Percentiles rank a stretch among this genome's conserved stretches.
Evolutionary conservation across 306 rosid genomes (phyloP).

Genomic region (Gillenia trifoliata): DNA sequence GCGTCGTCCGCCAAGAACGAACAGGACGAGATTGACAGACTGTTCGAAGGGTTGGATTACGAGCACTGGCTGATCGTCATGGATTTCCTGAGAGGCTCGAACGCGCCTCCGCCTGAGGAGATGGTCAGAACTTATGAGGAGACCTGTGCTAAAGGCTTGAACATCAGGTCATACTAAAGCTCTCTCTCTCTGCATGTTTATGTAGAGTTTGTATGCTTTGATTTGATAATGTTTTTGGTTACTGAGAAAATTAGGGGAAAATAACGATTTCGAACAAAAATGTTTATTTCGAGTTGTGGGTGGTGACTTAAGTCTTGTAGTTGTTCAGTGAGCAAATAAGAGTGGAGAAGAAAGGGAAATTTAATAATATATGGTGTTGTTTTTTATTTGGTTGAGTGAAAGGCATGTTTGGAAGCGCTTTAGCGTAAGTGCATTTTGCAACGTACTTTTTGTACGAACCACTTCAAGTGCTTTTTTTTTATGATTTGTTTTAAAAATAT

Average conservation of each 20-base stretch:
- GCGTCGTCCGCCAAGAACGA: slow-evolving; percentile 5
- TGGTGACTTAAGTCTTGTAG: neutral
- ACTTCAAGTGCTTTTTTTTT: too few relatives aligned
- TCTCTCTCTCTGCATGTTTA: neutral
- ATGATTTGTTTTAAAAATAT: too few relatives aligned
- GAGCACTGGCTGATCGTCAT: slow-evolving; percentile 78
- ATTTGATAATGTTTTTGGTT: neutral
- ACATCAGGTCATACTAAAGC: slow-evolving; percentile 39
- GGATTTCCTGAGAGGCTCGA: slow-evolving; percentile 53
- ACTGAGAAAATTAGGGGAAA: neutral
- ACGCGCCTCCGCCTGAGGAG: slow-evolving; percentile 43
- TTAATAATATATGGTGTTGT: too few relatives aligned
- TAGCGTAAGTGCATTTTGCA: too few relatives aligned
- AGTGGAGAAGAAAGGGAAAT: too few relatives aligned
- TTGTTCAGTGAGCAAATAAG: neutral
- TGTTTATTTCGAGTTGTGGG: neutral
- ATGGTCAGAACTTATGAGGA: slow-evolving; percentile 61
- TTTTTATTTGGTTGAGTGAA: too few relatives aligned
- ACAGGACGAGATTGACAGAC: slow-evolving; percentile 62
- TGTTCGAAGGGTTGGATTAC: slow-evolving; percentile 84
- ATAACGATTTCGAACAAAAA: neutral
- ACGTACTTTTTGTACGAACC: too few relatives aligned
- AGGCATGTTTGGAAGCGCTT: too few relatives aligned
- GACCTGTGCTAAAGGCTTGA: slow-evolving; percentile 73
- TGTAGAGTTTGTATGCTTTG: neutral